These are phyloP conservation scores for Hyphopichia wangnamkhiaoensis DNA, from an alignment of 1,139 yeast genomes.

Conservation along the genomic window DNA sequence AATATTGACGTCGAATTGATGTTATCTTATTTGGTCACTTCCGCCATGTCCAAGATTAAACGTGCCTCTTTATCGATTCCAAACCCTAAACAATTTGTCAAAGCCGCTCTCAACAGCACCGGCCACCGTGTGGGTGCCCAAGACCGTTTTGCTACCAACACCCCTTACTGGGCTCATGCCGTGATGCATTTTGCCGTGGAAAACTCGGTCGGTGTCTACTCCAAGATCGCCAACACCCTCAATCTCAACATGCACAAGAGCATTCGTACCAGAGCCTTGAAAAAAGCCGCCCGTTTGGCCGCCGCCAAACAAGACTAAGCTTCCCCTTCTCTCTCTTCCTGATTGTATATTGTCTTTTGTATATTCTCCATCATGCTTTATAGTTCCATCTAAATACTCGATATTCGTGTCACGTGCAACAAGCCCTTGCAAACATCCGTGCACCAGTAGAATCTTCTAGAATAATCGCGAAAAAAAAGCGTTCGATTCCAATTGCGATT, in stretches of 20 bases:
- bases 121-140: conserved; percentile 94
- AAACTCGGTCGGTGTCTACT: conserved; percentile 77
- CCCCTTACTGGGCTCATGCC: conserved; percentile 96
- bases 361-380: neutral
- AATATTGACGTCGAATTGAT: conserved; percentile 85
- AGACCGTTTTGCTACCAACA: conserved; percentile 79
- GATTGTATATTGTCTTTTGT: neutral
- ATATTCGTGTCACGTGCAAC: too few species aligned
- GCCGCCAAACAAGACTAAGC: neutral
- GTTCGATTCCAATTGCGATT: conserved; percentile 2
- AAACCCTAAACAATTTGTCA: conserved; percentile 76
- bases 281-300: conserved; percentile 59
- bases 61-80: conserved; percentile 78
- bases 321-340: neutral
- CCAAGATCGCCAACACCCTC: conserved; percentile 64
- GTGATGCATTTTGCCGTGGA: conserved; percentile 84
- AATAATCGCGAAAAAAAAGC: conserved; percentile 15
- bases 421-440: neutral
- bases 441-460: conserved; percentile 20
- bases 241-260: conserved; percentile 77
- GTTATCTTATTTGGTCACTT: conserved; percentile 88
- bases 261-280: conserved; percentile 80
- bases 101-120: conserved; percentile 60
- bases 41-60: conserved; percentile 93
- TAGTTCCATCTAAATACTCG: too few species aligned